phyloP scores from a whole-genome alignment of 148 eudicot genomes.

The Rhododendron molle region DNA sequence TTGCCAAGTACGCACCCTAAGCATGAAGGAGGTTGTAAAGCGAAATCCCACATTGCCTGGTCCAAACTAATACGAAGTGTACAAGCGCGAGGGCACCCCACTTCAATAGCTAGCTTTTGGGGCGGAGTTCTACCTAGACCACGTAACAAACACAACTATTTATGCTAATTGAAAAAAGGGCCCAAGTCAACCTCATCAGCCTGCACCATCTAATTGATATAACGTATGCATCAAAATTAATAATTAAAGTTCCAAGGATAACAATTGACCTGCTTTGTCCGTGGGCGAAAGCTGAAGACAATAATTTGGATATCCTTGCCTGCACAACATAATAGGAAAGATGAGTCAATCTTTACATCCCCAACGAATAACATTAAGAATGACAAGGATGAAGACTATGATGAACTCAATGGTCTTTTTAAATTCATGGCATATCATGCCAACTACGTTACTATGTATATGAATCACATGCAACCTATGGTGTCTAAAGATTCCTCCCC shows the following conservation, averaged over 20 bases:
- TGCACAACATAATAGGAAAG: constrained; percentile 28
- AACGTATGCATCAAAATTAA: background rate
- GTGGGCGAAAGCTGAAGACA: constrained; percentile 81
- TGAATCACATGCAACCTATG: background rate
- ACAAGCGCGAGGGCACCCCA: background rate
- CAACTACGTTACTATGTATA: background rate
- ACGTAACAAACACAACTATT: background rate
- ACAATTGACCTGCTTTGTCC: constrained; percentile 76
- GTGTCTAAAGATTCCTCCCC: background rate
- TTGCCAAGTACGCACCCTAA: background rate
- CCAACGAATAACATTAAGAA: background rate
- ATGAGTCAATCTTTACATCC: background rate
- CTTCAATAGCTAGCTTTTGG: background rate
- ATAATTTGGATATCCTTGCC: constrained; percentile 96
- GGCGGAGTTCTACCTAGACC: background rate
- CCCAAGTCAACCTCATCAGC: background rate
- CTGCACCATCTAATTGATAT: background rate
- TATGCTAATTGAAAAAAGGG: background rate
- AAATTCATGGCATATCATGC: background rate
- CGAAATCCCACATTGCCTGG: background rate
- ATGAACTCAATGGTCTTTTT: background rate
- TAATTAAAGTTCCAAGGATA: background rate
- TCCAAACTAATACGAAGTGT: background rate
- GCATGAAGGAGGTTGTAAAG: background rate
- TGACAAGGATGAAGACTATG: background rate